Base-by-base conservation (phyloP, 23 red algal genomes). In the Gracilaria gracilis region DNA sequence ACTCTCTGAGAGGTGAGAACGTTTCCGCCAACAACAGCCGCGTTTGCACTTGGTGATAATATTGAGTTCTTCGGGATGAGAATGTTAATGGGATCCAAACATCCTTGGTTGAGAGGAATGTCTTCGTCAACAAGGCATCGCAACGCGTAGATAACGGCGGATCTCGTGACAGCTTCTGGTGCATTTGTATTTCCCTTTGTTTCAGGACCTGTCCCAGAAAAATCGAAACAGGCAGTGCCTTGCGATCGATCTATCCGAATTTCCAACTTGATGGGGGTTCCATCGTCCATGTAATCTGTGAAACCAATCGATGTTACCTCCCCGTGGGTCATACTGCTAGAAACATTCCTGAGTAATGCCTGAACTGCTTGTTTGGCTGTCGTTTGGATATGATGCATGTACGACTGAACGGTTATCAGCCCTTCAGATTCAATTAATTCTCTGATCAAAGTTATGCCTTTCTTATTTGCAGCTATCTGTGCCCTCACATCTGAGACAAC, bases 31-130 rank as follows among this genome's bases (percentile, higher is more conserved):
- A 96, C 97, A 27, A 99, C 97, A 29, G 94, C 97, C 28, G 94
- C 90, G 17, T 57, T 58, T 71, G 46, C 66, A 12, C 64, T 80
- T 29, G 97, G 97, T 39, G 85, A 76, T 39, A 99, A 59, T 51
- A 99, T 77, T 25, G 75, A 83, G 21, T 90, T 93, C 46, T 82
- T 40, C 49, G 97, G 97, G 64, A 99, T 44, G 5, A 67, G 35
- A 21, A 99, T 80, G 44, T 31, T 91, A 27, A 99, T 84, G 32
- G 97, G 97, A 49, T 94, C 91, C 49, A 99, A 75, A 86, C 94
- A 99, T 47, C 97, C 97, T 88, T 99, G 97, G 55, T 99, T 99
- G 6, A 99, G 47, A 25, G 97, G 97, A 44, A 99, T 94, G 59
- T 91, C 85, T 72, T 89, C 74, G 67, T 93, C 86, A 28, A 99